A percentile compares a stretch with the other conserved stretches of the same genome.
These are phyloP conservation scores for Auriculariales sp. DNA, from an alignment of 768 basidiomycete genomes.

Conservation along the genomic window DNA sequence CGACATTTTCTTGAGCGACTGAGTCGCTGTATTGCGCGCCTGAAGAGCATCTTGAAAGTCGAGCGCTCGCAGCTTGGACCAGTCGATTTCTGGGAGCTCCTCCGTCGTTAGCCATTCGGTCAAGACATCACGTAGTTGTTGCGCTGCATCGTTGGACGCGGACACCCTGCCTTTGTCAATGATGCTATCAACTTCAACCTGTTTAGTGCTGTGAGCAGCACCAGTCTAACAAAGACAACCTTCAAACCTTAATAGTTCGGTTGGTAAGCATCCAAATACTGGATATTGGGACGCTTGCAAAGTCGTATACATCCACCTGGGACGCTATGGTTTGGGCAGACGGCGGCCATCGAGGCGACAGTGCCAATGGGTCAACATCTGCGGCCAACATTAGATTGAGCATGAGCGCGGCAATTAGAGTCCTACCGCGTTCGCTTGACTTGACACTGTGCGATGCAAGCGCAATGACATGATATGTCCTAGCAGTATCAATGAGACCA, in stretches of 20 bases:
- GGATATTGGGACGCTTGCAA: slow-evolving; percentile 46
- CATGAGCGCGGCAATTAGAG: neutral
- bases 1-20: slow-evolving; percentile 24
- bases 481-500: slow-evolving; percentile 32
- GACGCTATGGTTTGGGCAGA: slow-evolving; percentile 29
- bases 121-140: slow-evolving; percentile 33
- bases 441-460: slow-evolving; percentile 54
- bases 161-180: slow-evolving; percentile 50
- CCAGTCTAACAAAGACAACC: slow-evolving; percentile 1
- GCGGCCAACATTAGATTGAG: neutral
- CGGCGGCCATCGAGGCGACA: slow-evolving; percentile 74
- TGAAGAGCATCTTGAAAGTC: slow-evolving; percentile 82
- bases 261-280: slow-evolving; percentile 68
- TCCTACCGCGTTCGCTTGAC: slow-evolving; percentile 34
- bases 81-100: slow-evolving; percentile 63
- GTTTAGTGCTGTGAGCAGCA: slow-evolving; percentile 2
- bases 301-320: slow-evolving; percentile 48
- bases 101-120: slow-evolving; percentile 38
- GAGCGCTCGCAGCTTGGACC: slow-evolving; percentile 66
- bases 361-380: slow-evolving; percentile 44
- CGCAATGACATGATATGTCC: slow-evolving; percentile 54
- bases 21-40: slow-evolving; percentile 34
- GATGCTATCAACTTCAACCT: slow-evolving; percentile 63
- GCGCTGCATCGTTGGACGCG: slow-evolving; percentile 41
- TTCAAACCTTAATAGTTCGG: slow-evolving; percentile 49